Base-by-base conservation (phyloP, 345 rosid genomes). In the Raphanus sativus region DNA sequence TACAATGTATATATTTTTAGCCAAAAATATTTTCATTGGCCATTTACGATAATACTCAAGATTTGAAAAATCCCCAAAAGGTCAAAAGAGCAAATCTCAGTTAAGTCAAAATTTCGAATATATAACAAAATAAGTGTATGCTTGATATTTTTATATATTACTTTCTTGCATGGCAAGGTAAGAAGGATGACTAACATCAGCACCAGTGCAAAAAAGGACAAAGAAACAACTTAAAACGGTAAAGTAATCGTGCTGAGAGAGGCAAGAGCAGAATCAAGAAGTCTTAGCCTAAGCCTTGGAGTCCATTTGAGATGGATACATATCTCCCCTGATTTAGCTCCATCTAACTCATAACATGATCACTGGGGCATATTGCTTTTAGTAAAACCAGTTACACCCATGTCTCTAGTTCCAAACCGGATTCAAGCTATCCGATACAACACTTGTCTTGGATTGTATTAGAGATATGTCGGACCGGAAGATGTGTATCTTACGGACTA, bases 251-350 rank as follows among this genome's bases (percentile, higher is more conserved):
- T 62, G 33, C 6, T 16, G 38, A 5, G 54, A 48, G 6, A 48
- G 54, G 17, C 54, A 48, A 48, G 16, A 48, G 6, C 16, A 13
- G 13, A 62, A 36, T 79, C 70, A 79, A 68, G 78, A 68, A 4
- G 66, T 36, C 28, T 93, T 89, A 83, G 81, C 65, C 86, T 81
- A 6, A 87, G 82, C 80, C 86, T 21, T 21, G 92, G 88, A 15
- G 87, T 85, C 97, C 98, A 94, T 77, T 88, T 87, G 71, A 92
- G 90, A 81, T 85, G 82, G 72, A 92, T 30, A 76, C 74, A 65
- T n/a, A 94, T 77, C 82, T 75, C 87, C 30, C 98, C 98, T 0
- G 95, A 83, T 79, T 87, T 84, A 1, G 91, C 77, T 17, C 90
- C 94, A 4, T 86, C 94, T 38, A 95, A 12, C 2, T 10, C 78